Evolutionary conservation across 1,284 basidiomycete genomes (phyloP).

Genomic region (Psilocybe mexicana): DNA sequence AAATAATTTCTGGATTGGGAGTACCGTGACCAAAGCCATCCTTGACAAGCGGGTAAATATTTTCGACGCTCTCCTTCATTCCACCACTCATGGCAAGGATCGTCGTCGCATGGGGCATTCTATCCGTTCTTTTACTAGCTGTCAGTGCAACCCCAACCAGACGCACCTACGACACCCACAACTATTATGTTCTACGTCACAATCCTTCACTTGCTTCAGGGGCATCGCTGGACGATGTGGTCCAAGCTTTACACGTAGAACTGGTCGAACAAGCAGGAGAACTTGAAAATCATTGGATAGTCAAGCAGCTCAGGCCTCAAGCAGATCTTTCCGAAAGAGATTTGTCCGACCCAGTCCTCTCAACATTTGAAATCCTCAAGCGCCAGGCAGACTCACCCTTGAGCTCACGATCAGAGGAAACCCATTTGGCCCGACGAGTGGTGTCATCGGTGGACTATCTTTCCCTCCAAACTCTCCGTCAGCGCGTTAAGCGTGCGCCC

Average conservation of each 20-base stretch:
- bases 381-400: slow-evolving; percentile 33
- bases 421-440: slow-evolving; percentile 41
- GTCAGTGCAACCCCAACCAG: slow-evolving; percentile 39
- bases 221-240: slow-evolving; percentile 56
- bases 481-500: slow-evolving; percentile 70
- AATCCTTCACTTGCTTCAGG: slow-evolving; percentile 42
- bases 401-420: slow-evolving; percentile 41
- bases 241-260: slow-evolving; percentile 73
- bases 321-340: slow-evolving; percentile 33
- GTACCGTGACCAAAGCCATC: background rate
- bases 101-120: slow-evolving; percentile 35
- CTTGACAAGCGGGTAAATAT: background rate
- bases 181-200: slow-evolving; percentile 90
- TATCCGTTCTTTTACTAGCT: slow-evolving; percentile 34
- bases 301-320: slow-evolving; percentile 56
- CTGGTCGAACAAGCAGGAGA: slow-evolving; percentile 89
- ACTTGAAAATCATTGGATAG: slow-evolving; percentile 82
- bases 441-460: slow-evolving; percentile 60
- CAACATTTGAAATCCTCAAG: slow-evolving; percentile 48
- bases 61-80: slow-evolving; percentile 3
- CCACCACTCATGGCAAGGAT: slow-evolving; percentile 30
- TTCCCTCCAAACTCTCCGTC: slow-evolving; percentile 59
- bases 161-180: slow-evolving; percentile 74
- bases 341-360: slow-evolving; percentile 52
- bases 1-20: slow-evolving; percentile 7